These are phyloP conservation scores for Colletotrichum godetiae DNA, from an alignment of 2,329 filamentous ascomycete genomes.

Conservation along the genomic window DNA sequence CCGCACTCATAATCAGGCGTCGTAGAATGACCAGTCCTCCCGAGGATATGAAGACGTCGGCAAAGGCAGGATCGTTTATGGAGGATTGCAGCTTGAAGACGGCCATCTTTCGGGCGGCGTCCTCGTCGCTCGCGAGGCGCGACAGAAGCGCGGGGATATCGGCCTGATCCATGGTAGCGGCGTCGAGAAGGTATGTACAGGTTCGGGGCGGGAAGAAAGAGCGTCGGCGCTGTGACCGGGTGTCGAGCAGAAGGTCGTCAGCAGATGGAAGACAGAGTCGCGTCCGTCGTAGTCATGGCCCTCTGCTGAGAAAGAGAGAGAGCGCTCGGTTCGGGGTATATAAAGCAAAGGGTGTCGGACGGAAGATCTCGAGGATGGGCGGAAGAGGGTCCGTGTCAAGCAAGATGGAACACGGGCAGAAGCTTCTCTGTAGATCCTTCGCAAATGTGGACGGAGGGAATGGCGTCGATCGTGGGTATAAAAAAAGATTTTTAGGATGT, in stretches of 20 bases:
- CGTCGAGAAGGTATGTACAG: background rate
- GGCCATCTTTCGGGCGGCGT: slow-evolving; percentile 97
- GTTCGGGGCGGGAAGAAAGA: slow-evolving; percentile 2
- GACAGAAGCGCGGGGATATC: slow-evolving; percentile 74
- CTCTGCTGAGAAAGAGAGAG: background rate
- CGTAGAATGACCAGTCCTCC: slow-evolving; percentile 86
- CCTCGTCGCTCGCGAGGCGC: slow-evolving; percentile 77
- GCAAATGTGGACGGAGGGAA: background rate
- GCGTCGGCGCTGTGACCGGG: slow-evolving; percentile 21
- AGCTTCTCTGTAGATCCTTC: slow-evolving; percentile 19
- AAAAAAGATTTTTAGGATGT: slow-evolving; percentile 24
- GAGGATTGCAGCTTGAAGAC: slow-evolving; percentile 97
- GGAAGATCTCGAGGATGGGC: slow-evolving; percentile 12
- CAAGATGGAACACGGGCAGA: slow-evolving; percentile 22
- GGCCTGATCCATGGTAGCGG: slow-evolving; percentile 70
- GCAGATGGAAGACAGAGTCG: slow-evolving; percentile 11
- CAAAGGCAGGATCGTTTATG: slow-evolving; percentile 96
- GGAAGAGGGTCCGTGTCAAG: slow-evolving; percentile 24
- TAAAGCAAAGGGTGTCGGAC: slow-evolving; percentile 19
- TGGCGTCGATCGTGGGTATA: slow-evolving; percentile 15
- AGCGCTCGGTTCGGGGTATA: slow-evolving; percentile 11
- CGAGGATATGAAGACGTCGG: slow-evolving; percentile 93
- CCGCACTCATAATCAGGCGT: slow-evolving; percentile 84
- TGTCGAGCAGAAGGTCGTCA: slow-evolving; percentile 30
- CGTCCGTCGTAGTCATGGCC: slow-evolving; percentile 28